Conservation (phyloP, 2,329 filamentous ascomycete species). For the Torrubiellomyces zombiae region DNA sequence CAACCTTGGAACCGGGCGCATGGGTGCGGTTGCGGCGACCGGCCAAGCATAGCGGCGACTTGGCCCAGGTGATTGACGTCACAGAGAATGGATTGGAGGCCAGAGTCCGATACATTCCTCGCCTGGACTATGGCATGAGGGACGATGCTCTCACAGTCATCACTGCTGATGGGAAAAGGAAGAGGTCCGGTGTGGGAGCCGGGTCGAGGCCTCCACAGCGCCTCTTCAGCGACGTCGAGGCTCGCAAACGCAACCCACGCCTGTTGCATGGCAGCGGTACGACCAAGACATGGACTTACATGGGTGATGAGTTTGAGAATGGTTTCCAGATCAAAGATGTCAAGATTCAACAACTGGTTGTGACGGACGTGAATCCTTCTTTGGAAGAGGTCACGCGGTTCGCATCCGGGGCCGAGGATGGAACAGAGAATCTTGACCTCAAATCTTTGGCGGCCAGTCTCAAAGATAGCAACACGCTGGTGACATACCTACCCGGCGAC, state of each 20-base stretch:
- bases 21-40: slow-evolving; percentile 79
- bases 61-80: slow-evolving; percentile 83
- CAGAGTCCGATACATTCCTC: slow-evolving; percentile 71
- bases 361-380: slow-evolving; percentile 80
- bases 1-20: slow-evolving; percentile 67
- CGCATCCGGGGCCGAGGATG: slow-evolving; percentile 73
- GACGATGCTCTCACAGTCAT: slow-evolving; percentile 44
- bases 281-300: slow-evolving; percentile 69
- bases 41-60: slow-evolving; percentile 69
- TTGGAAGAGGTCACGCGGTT: slow-evolving; percentile 95
- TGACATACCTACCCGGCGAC: slow-evolving; percentile 81
- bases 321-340: slow-evolving; percentile 90
- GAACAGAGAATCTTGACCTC: slow-evolving; percentile 83
- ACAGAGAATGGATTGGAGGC: slow-evolving; percentile 86
- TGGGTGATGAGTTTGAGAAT: slow-evolving; percentile 77
- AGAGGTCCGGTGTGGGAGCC: slow-evolving; percentile 43
- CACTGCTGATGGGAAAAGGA: slow-evolving; percentile 55
- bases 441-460: slow-evolving; percentile 79
- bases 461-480: slow-evolving; percentile 65
- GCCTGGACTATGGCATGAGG: slow-evolving; percentile 78
- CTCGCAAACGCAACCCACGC: slow-evolving; percentile 67
- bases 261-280: slow-evolving; percentile 50
- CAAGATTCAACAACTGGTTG: slow-evolving; percentile 71
- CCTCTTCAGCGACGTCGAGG: slow-evolving; percentile 84
- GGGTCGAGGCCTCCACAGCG: slow-evolving; percentile 68